Evolutionary conservation across 2,329 filamentous ascomycete species (phyloP).

Genomic region (Colletotrichum caudatum): DNA sequence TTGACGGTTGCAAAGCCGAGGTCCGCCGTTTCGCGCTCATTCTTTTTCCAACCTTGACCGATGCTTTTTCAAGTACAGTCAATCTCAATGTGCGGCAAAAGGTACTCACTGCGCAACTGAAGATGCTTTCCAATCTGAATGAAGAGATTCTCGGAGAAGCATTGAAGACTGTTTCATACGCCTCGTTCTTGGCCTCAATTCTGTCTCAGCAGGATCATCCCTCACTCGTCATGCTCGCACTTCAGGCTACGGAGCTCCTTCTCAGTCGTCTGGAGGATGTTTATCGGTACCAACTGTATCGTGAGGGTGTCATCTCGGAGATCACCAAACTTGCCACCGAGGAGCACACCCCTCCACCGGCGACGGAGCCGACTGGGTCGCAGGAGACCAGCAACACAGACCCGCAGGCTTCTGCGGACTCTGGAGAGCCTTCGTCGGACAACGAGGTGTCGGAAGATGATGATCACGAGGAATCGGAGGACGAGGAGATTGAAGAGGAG

Average conservation of each 20-base stretch:
- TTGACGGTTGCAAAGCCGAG: constrained; percentile 86
- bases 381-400: constrained; percentile 26
- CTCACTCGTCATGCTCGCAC: constrained; percentile 84
- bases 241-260: constrained; percentile 91
- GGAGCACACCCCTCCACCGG: constrained; percentile 50
- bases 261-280: constrained; percentile 86
- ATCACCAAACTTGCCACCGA: constrained; percentile 81
- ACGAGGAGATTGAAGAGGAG: constrained; percentile 67
- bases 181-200: constrained; percentile 94
- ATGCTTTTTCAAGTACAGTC: constrained; percentile 97
- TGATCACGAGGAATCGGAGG: constrained; percentile 62
- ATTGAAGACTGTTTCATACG: constrained; percentile 88
- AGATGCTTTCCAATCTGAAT: constrained; percentile 98
- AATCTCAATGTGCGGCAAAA: constrained; percentile 95
- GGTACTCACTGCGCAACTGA: constrained; percentile 93
- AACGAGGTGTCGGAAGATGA: constrained; percentile 64
- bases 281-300: constrained; percentile 96
- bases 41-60: constrained; percentile 92
- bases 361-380: constrained; percentile 48
- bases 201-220: constrained; percentile 95
- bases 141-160: constrained; percentile 86
- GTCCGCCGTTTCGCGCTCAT: constrained; percentile 94
- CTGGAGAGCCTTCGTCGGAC: constrained; percentile 52
- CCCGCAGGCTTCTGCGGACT: constrained; percentile 29
- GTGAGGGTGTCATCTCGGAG: constrained; percentile 94